A percentile compares a stretch with the other conserved stretches of the same genome.
These are phyloP conservation scores for Dillenia turbinata DNA, from an alignment of 164 flowering plant genomes.

Conservation along the genomic window DNA sequence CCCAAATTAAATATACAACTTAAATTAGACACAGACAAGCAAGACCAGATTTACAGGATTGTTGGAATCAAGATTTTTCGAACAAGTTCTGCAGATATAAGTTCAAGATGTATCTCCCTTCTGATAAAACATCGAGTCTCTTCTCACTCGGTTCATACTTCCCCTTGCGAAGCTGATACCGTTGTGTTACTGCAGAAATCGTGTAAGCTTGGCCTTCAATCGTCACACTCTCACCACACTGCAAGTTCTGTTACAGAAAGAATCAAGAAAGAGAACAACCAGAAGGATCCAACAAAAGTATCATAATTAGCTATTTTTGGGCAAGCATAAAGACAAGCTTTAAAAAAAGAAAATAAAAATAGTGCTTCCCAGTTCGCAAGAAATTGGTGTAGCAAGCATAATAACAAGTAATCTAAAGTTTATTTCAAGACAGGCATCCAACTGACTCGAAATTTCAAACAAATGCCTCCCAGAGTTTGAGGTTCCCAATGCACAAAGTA, in stretches of 20 bases:
- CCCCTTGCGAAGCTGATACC: conserved; percentile 88
- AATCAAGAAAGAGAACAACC: conserved; percentile 1
- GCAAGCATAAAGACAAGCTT: conserved; percentile 4
- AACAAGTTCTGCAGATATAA: conserved; percentile 69
- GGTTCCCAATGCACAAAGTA: too few species aligned
- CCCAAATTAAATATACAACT: too few species aligned
- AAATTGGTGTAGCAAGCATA: too few species aligned
- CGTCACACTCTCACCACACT: conserved; percentile 86
- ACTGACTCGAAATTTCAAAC: too few species aligned
- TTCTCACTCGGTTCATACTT: conserved; percentile 86
- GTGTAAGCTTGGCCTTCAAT: conserved; percentile 86
- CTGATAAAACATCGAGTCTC: conserved; percentile 83
- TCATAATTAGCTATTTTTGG: background rate
- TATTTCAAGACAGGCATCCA: too few species aligned
- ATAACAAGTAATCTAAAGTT: too few species aligned
- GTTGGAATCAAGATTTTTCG: conserved; percentile 55
- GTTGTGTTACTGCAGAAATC: conserved; percentile 80
- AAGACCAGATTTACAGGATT: background rate
- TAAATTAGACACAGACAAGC: too few species aligned
- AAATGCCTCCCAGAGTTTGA: too few species aligned
- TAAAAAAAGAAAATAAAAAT: too few species aligned
- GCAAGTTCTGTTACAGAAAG: conserved; percentile 58
- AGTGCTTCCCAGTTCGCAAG: too few species aligned
- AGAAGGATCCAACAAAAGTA: conserved; percentile 1
- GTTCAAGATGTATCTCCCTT: conserved; percentile 86